A percentile compares a stretch with the other conserved stretches of the same genome.
Evolutionary conservation across 805 yeast species (phyloP).

Genomic region (Zygotorulaspora chibaensis): DNA sequence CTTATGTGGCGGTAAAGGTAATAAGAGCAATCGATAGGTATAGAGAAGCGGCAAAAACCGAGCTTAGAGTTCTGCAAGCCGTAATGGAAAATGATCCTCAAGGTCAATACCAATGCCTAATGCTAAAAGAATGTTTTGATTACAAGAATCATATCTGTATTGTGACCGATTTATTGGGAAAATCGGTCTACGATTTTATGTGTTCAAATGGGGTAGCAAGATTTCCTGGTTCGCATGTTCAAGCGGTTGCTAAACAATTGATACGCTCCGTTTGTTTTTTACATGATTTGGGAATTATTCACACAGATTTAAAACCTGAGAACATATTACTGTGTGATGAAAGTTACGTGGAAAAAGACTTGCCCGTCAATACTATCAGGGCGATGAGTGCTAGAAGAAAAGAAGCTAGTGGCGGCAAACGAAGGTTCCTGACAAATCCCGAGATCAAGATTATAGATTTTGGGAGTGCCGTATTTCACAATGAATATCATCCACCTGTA

Average conservation of each 20-base stretch:
- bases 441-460: constrained; percentile 88
- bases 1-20: constrained; percentile 82
- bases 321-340: constrained; percentile 59
- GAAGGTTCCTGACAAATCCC: constrained; percentile 58
- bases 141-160: constrained; percentile 90
- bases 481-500: constrained; percentile 87
- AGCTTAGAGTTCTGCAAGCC: constrained; percentile 62
- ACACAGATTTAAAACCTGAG: constrained; percentile 96
- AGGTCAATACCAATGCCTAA: constrained; percentile 68
- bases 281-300: constrained; percentile 86
- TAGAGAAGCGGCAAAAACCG: constrained; percentile 92
- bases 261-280: constrained; percentile 80
- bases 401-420: constrained; percentile 32
- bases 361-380: constrained; percentile 20
- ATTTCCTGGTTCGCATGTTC: constrained; percentile 93
- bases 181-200: constrained; percentile 84
- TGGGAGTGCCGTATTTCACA: constrained; percentile 93
- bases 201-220: constrained; percentile 77
- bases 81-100: constrained; percentile 42
- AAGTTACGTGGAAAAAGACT: constrained; percentile 20
- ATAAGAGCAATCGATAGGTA: constrained; percentile 90
- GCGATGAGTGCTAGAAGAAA: constrained; percentile 29
- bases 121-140: constrained; percentile 84
- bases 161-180: constrained; percentile 81
- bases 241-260: constrained; percentile 80